Base-by-base conservation (phyloP, 495 filamentous ascomycete species). In the Lindgomyces ingoldianus region DNA sequence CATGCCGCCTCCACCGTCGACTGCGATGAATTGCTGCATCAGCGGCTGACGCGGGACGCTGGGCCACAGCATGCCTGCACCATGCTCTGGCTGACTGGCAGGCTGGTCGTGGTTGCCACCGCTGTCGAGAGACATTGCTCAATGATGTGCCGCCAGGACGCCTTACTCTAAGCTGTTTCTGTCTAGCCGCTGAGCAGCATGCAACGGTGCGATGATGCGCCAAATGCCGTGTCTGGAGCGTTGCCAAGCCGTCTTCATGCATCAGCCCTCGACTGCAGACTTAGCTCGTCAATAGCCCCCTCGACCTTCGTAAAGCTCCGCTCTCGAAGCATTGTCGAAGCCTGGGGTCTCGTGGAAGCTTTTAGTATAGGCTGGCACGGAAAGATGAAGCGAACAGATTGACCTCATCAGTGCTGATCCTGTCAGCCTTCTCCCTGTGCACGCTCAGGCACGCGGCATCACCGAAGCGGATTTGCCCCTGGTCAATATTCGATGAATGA, bases 371-470 rank as follows among this genome's bases (percentile, higher is more conserved):
- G 57, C 46, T 18, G 46, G 18, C 27, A 22, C 12, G 58, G 65
- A 58, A 63, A 39, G 52, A 59, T 4, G 51, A 54, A 39, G 50
- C 50, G 64, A 57, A 10, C 25, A 33, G 26, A 42, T 49, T 27
- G 51, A 39, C 27, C 36, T 44, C 21, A 58, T 48, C 45, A 22
- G 30, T 48, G 62, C 56, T 54, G 62, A 65, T 65, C 62, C 50
- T 27, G 8, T 30, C 62, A 49, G 42, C 53, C 52, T 6, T 39
- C 26, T 26, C 47, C 60, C 60, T 53, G 46, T 53, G 56, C 42
- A 36, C 48, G 55, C 57, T 65, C 67, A 70, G 62, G 67, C 62
- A 65, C 62, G 57, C 62, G 67, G 67, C 51, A 42, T 62, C 67
- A 49, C 67, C 62, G 67, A 70, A 69, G 33, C 45, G 24, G 51